Base-by-base conservation (phyloP, 805 yeast species). In the Pichia sporocuriosa region DNA sequence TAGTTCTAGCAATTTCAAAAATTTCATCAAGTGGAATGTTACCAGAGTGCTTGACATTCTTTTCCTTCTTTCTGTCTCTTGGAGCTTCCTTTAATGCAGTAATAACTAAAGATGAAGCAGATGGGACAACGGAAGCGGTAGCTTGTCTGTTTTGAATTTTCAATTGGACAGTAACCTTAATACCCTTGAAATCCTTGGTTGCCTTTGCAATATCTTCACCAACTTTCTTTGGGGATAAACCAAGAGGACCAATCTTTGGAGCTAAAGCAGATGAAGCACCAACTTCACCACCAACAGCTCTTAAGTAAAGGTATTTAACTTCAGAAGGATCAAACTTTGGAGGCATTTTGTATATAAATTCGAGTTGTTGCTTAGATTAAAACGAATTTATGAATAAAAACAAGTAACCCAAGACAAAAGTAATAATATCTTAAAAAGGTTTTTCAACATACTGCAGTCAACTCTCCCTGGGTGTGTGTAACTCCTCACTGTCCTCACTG, bases 131-230 rank as follows among this genome's bases (percentile, higher is more conserved):
- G 51, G 97, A 87, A 61, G 94, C 95, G 60, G 82, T 76, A 65
- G 98, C 98, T 79, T 93, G 98, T 84, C 98, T 89, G 95, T 93
- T 93, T 80, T 93, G 98, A 68, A 93, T 89, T 73, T 82, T 93
- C 73, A 93, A 81, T 78, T 88, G 95, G 55, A 93, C 97, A 59
- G 98, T 93, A 67, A 93, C 97, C 75, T 90, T 86, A 67, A 93
- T 90, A 81, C 98, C 98, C 79, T 93, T 93, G 94, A 81, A 90
- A 69, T 83, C 80, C 77, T 85, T 84, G 77, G 98, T 90, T 71
- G 98, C 98, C 84, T 93, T 93, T 71, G 98, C 98, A 66, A 93
- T 93, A 71, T 93, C 98, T 77, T 93, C 98, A 89, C 98, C 98
- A 68, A 93, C 96, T 84, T 93, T 90, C 95, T 90, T 93, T 79